phyloP scores from a whole-genome alignment of 1,284 basidiomycete genomes.

The Sanghuangporus weigelae region DNA sequence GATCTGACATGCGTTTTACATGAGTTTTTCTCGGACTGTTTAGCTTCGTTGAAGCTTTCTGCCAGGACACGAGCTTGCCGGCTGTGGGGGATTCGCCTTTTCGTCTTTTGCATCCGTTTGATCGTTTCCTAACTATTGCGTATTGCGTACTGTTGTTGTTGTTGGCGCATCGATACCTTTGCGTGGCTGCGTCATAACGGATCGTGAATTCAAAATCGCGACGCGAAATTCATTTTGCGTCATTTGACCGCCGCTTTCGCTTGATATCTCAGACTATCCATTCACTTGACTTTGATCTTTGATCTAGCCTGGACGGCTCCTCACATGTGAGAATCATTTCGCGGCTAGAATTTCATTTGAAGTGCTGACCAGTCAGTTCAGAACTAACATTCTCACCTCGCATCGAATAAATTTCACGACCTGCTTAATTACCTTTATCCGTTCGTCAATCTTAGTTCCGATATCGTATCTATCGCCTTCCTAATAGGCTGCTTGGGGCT shows the following conservation, averaged over 20 bases:
- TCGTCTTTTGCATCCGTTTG: background rate
- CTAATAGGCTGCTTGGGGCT: slow-evolving; percentile 3
- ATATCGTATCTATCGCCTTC: slow-evolving; percentile 1
- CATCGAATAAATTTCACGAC: background rate
- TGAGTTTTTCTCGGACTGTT: slow-evolving; percentile 4
- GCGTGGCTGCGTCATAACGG: background rate
- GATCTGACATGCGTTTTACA: slow-evolving; percentile 14
- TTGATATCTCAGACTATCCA: background rate
- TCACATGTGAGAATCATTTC: background rate
- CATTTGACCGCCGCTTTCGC: background rate
- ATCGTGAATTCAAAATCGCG: background rate
- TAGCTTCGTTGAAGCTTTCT: slow-evolving; percentile 9
- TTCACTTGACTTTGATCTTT: background rate
- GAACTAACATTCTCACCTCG: background rate
- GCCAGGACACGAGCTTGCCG: slow-evolving; percentile 10
- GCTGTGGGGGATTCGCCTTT: slow-evolving; percentile 8
- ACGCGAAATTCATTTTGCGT: background rate
- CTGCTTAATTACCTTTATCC: background rate
- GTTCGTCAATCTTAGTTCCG: background rate
- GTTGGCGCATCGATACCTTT: background rate
- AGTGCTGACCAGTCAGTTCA: background rate
- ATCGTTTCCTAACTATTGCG: background rate
- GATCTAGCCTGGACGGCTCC: background rate
- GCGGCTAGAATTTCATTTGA: background rate
- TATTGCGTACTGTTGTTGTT: background rate